These are phyloP conservation scores for Brassica hybrid DNA, from an alignment of 441 rosid genomes.

Conservation along the genomic window DNA sequence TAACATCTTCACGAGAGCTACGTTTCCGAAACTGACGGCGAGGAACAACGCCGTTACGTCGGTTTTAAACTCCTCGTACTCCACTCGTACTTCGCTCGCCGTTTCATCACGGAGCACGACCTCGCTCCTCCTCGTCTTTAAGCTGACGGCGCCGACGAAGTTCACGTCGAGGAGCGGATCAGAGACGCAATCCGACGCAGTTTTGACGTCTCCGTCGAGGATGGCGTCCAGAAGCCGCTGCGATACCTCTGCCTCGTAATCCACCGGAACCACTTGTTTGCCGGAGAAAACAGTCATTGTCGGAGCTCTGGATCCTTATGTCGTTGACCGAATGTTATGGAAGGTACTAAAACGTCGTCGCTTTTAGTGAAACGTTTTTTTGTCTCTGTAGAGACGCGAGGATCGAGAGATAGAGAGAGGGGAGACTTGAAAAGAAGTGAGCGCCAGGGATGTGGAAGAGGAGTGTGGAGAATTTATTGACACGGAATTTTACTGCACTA, in stretches of 20 bases:
- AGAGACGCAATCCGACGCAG: slow-evolving; percentile 66
- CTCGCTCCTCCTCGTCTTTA: slow-evolving; percentile 72
- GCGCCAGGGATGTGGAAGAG: slow-evolving; percentile 54
- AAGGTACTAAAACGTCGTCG: slow-evolving; percentile 33
- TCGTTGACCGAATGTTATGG: slow-evolving; percentile 29
- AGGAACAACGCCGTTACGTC: slow-evolving; percentile 89
- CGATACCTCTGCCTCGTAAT: slow-evolving; percentile 85
- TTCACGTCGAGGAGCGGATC: slow-evolving; percentile 84
- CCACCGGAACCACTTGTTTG: slow-evolving; percentile 90
- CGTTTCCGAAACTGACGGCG: slow-evolving; percentile 81
- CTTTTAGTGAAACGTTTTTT: slow-evolving; percentile 20
- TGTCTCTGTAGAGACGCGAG: slow-evolving; percentile 43
- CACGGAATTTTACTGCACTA: slow-evolving; percentile 22
- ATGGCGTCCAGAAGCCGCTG: slow-evolving; percentile 86
- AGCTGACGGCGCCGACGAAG: slow-evolving; percentile 79
- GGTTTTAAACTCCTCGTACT: slow-evolving; percentile 83
- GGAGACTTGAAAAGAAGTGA: slow-evolving; percentile 60
- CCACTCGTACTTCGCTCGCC: slow-evolving; percentile 64
- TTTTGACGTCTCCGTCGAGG: slow-evolving; percentile 64
- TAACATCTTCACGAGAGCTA: slow-evolving; percentile 70
- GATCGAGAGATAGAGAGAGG: slow-evolving; percentile 50
- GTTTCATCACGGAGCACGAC: slow-evolving; percentile 70
- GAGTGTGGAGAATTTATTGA: slow-evolving; percentile 43
- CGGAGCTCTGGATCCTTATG: not conserved
- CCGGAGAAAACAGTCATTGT: slow-evolving; percentile 83